Conservation (phyloP, 164 flowering plant genomes). For the Piper betle region DNA sequence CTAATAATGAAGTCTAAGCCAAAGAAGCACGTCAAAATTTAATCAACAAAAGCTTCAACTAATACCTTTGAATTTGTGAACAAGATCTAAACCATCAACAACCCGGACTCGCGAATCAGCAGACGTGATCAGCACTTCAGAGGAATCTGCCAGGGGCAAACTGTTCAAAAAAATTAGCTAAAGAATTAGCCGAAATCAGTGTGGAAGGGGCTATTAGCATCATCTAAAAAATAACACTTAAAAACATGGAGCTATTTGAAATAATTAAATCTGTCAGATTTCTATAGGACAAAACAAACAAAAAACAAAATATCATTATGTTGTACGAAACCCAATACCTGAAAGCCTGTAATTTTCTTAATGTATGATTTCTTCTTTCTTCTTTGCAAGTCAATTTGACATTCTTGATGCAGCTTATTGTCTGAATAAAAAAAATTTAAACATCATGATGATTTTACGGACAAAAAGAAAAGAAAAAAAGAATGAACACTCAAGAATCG, state of each 20-base stretch:
- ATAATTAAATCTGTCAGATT: too few relatives aligned
- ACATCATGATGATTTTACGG: neutral
- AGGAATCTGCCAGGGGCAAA: conserved; percentile 84
- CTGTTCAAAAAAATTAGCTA: conserved; percentile 31
- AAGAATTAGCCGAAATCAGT: neutral
- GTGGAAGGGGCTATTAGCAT: neutral
- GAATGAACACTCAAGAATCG: neutral
- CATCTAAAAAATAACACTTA: neutral
- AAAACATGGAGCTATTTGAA: too few relatives aligned
- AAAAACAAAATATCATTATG: neutral
- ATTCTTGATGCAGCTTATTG: conserved; percentile 61
- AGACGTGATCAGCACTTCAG: conserved; percentile 89
- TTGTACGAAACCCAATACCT: conserved; percentile 35
- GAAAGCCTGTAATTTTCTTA: conserved; percentile 95
- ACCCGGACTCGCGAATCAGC: conserved; percentile 94
- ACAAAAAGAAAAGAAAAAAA: neutral
- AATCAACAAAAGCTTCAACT: neutral
- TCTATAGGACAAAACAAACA: too few relatives aligned
- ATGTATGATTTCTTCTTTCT: conserved; percentile 82
- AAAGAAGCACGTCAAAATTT: too few relatives aligned
- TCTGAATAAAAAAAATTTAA: conserved; percentile 26
- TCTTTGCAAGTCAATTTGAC: conserved; percentile 66
- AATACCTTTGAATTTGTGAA: conserved; percentile 94
- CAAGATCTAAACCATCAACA: conserved; percentile 65
- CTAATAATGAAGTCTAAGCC: too few relatives aligned